Conservation (phyloP, 495 filamentous ascomycete species). For the Tricharina praecox region DNA sequence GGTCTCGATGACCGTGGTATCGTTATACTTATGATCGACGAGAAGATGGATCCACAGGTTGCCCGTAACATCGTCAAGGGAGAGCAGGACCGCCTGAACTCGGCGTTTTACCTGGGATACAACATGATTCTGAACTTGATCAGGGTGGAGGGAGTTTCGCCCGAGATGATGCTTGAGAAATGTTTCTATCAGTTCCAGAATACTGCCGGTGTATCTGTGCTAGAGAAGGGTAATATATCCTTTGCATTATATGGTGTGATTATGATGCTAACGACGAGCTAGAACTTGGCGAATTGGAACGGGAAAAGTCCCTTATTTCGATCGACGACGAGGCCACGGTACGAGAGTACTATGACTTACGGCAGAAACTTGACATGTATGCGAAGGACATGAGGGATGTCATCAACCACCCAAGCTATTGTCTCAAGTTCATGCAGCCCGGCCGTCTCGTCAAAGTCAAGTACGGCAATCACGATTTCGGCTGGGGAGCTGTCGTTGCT, state of each 20-base stretch:
- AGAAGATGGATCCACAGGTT: constrained; percentile 84
- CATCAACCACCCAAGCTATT: constrained; percentile 76
- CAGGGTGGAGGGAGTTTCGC: constrained; percentile 87
- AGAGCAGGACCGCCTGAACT: constrained; percentile 90
- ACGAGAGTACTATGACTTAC: constrained; percentile 77
- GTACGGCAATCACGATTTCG: constrained; percentile 63
- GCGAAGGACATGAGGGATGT: constrained; percentile 72
- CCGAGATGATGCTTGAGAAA: constrained; percentile 88
- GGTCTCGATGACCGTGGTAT: constrained; percentile 96
- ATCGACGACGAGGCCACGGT: constrained; percentile 75
- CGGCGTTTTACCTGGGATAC: constrained; percentile 95
- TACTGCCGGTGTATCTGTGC: constrained; percentile 57
- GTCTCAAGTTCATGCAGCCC: constrained; percentile 57
- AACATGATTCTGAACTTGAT: constrained; percentile 97
- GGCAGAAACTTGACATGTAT: constrained; percentile 65
- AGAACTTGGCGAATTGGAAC: constrained; percentile 59
- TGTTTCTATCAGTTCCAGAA: constrained; percentile 99
- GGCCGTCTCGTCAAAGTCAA: constrained; percentile 75
- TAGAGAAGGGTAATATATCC: constrained; percentile 45
- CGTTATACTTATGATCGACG: constrained; percentile 98
- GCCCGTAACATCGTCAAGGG: constrained; percentile 91
- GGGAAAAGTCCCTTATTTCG: constrained; percentile 47
- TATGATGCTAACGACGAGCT: constrained; percentile 22
- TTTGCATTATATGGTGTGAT: background rate
- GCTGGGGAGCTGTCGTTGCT: constrained; percentile 78